These are phyloP conservation scores for Prunus mira DNA, from an alignment of 306 rosid species.

Conservation along the genomic window DNA sequence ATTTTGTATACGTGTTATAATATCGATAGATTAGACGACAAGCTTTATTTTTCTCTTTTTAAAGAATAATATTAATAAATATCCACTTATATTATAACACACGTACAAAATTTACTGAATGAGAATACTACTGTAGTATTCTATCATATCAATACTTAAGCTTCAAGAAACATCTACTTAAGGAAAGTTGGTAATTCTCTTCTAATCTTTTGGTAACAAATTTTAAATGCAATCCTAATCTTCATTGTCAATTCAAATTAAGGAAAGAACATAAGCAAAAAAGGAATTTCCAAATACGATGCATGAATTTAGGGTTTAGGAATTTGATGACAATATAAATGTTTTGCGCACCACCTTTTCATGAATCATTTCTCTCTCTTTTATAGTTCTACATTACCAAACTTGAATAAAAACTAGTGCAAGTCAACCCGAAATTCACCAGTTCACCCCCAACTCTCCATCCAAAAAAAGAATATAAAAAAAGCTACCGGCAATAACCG, in stretches of 20 bases:
- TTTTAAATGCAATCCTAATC: background rate
- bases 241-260: background rate
- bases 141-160: no score
- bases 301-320: background rate
- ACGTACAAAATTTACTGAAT: rapidly evolving
- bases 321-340: background rate
- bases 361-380: background rate
- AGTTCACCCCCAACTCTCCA: background rate
- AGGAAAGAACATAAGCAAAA: background rate
- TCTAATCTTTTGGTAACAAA: background rate
- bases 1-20: no score
- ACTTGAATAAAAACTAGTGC: background rate
- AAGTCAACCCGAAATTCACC: slow-evolving; percentile 17
- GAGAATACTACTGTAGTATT: rapidly evolving
- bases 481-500: slow-evolving; percentile 30
- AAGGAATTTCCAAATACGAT: background rate
- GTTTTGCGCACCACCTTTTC: background rate
- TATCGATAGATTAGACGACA: no score
- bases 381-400: background rate
- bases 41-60: no score
- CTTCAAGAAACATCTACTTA: background rate
- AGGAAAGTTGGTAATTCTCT: background rate
- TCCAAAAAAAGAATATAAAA: background rate
- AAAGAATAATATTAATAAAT: no score
- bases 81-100: no score